Evolutionary conservation across 1,284 basidiomycete genomes (phyloP).

Genomic region (Cronartium quercuum): DNA sequence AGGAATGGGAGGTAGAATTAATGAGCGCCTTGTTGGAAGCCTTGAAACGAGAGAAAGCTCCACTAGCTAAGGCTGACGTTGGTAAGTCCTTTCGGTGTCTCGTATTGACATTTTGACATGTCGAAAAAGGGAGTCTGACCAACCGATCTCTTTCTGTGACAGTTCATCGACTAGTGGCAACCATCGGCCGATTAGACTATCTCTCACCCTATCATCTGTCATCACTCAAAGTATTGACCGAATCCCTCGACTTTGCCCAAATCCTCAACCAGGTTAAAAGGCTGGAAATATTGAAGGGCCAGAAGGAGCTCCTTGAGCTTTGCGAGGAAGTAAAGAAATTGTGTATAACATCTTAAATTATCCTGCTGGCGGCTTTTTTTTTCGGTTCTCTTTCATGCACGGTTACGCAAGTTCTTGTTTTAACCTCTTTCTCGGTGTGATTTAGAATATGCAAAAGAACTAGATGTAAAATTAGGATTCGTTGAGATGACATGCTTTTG

Average conservation of each 20-base stretch:
- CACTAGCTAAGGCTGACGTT: constrained; percentile 43
- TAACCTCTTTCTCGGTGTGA: too few species aligned
- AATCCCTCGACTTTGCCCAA: neutral
- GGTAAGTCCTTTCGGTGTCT: constrained; percentile 40
- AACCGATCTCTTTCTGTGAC: neutral
- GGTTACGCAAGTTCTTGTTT: too few species aligned
- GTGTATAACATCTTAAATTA: neutral
- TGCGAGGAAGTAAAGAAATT: neutral
- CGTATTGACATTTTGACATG: neutral
- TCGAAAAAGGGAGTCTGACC: neutral
- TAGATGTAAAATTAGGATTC: too few species aligned
- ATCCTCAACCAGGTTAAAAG: neutral
- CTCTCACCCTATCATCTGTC: constrained; percentile 35
- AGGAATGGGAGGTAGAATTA: constrained; percentile 32
- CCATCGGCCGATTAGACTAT: constrained; percentile 44
- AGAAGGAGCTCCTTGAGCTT: neutral
- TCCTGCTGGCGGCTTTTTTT: too few species aligned
- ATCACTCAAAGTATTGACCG: neutral
- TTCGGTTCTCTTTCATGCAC: too few species aligned
- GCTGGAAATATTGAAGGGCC: neutral
- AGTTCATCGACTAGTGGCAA: constrained; percentile 45
- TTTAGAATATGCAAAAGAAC: too few species aligned
- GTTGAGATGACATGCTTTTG: too few species aligned
- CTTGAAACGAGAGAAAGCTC: constrained; percentile 40
- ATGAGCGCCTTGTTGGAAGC: constrained; percentile 38